Percentiles rank a stretch among this genome's conserved stretches.
phyloP scores from a whole-genome alignment of 257 asterid genomes.

The Thymus quinquecostatus region DNA sequence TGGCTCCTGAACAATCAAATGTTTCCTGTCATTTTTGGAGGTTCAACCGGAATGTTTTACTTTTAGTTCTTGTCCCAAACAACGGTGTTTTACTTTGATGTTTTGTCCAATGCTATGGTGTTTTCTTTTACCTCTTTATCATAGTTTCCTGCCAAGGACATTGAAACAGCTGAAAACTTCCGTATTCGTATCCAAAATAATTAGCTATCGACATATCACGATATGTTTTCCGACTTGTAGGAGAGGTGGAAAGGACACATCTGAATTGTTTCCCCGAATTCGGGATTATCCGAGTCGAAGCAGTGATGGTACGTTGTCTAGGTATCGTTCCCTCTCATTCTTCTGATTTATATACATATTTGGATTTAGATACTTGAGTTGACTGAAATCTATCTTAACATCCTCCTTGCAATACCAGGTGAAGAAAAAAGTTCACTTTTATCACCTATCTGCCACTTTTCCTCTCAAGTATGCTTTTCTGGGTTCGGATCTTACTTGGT shows the following conservation, averaged over 20 bases:
- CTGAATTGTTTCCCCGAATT: conserved; percentile 64
- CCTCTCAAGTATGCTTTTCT: conserved; percentile 55
- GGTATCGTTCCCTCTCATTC: neutral
- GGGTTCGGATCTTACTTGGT: conserved; percentile 45
- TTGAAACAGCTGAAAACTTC: conserved; percentile 14
- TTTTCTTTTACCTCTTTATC: conserved; percentile 9
- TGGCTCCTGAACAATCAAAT: neutral
- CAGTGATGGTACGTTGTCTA: conserved; percentile 51
- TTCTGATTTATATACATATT: neutral
- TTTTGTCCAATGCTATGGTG: neutral
- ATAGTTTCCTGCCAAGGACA: neutral
- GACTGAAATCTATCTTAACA: neutral
- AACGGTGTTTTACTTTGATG: neutral
- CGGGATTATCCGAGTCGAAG: conserved; percentile 48
- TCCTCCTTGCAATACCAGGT: conserved; percentile 45
- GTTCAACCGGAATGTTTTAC: neutral
- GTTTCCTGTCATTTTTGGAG: conserved; percentile 13
- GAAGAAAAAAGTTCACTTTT: conserved; percentile 43
- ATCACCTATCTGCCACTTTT: conserved; percentile 54
- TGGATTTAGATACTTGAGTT: neutral
- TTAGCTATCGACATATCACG: conserved; percentile 12
- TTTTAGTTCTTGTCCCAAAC: neutral
- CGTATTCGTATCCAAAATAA: neutral
- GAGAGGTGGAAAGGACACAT: conserved; percentile 62
- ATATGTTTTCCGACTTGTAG: conserved; percentile 40